Base-by-base conservation (phyloP, 257 asterid genomes). In the Handroanthus guayacan region DNA sequence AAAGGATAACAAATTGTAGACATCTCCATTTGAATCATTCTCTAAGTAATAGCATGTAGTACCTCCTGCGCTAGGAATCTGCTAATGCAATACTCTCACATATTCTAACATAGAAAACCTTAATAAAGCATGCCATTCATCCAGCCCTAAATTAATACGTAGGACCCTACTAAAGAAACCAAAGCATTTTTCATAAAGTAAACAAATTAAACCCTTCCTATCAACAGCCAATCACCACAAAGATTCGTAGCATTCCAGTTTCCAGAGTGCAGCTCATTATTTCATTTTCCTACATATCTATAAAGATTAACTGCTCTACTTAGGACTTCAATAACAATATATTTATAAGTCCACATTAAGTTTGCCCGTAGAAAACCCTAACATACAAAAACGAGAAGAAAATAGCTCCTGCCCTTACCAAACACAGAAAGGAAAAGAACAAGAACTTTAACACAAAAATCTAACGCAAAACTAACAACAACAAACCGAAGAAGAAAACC, bases 141-240 rank as follows among this genome's bases (percentile, higher is more conserved):
- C 65, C 50, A 44, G 25, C 36, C 44, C 14, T 6, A 56, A 5
- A 16, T 25, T 3, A 56, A 56, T n/a, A 14, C 5, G 43, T 57
- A 56, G 65, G 61, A 50, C 25, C 72, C 56, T 11, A 5, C 36
- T 18, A 60, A 13, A 37, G 9, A 31, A 60, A 51, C 55, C 31
- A 34, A 56, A 63, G 45, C 71, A 62, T 77, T 62, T 25, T 62
- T 68, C 65, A 56, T 71, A 69, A 58, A 68, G 56, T 17, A 31
- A 25, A 45, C 38, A 72, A 55, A 38, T 6, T 44, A 25, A 54
- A 65, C 77, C 6, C 65, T 48, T 56, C 47, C 72, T 38, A 12
- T n/a, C 78, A 8, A 61, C 31, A 61, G 56, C 79, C 54, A 75
- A 61, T 16, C n/a, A 63, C 39, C 75, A 72, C 34, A 41, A 38